Evolutionary conservation across 192 early-diverging fungal species (phyloP).

Genomic region (Coemansia sp.): DNA sequence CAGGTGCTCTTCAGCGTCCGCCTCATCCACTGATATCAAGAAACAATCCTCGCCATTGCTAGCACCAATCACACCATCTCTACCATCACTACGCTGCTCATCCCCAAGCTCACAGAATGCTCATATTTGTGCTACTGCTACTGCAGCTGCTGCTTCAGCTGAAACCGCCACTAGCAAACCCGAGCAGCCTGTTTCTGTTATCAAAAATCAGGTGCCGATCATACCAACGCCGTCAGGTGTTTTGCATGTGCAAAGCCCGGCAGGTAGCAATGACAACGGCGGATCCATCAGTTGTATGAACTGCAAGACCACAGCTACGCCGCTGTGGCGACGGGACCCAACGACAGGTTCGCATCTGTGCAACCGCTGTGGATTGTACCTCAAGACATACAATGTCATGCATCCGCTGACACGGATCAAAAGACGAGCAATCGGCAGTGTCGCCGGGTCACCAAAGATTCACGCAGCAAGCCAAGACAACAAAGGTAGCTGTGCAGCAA

Average conservation of each 20-base stretch:
- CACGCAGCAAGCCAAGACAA: constrained; percentile 46
- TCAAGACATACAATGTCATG: constrained; percentile 55
- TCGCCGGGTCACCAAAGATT: background rate
- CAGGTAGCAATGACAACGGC: background rate
- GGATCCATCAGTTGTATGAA: constrained; percentile 60
- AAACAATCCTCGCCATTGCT: background rate
- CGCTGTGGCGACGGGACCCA: constrained; percentile 74
- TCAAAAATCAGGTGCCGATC: background rate
- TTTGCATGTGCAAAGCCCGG: background rate
- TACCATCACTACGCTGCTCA: background rate
- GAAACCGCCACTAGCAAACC: background rate
- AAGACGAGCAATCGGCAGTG: constrained; percentile 32
- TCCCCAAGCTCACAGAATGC: background rate
- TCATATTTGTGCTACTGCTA: background rate
- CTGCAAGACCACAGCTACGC: constrained; percentile 75
- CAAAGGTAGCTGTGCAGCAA: background rate
- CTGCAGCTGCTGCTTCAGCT: no score
- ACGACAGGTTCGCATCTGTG: constrained; percentile 70
- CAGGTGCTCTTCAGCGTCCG: background rate
- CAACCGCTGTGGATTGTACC: constrained; percentile 72
- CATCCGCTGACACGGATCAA: constrained; percentile 48
- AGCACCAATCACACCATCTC: background rate
- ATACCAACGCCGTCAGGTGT: background rate
- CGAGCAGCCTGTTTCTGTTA: background rate
- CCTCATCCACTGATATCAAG: background rate